Percentiles rank a stretch among this genome's conserved stretches.
Conservation (phyloP, 2,329 filamentous ascomycete genomes). For the Fusarium nygamai region DNA sequence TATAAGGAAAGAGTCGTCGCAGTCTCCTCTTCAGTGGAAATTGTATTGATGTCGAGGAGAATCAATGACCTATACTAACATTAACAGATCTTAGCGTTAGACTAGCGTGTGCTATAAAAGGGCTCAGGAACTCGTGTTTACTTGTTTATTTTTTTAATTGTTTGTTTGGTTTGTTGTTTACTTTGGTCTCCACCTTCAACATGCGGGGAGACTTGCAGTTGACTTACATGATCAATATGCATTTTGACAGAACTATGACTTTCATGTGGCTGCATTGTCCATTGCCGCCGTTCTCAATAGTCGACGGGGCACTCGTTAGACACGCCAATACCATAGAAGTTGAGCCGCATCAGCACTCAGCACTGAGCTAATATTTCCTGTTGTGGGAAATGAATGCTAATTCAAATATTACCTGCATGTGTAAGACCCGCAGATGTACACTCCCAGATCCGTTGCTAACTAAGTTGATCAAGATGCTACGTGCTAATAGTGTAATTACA, state of each 20-base stretch:
- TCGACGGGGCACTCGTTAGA: slow-evolving; percentile 9
- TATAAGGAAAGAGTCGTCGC: background rate
- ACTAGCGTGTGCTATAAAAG: background rate
- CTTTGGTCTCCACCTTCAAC: slow-evolving; percentile 10
- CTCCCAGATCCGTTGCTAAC: slow-evolving; percentile 1
- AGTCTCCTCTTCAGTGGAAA: slow-evolving; percentile 6
- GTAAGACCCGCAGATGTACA: slow-evolving; percentile 17
- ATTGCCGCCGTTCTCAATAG: slow-evolving; percentile 19
- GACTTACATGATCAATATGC: background rate
- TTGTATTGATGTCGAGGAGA: slow-evolving; percentile 6
- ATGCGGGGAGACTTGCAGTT: background rate
- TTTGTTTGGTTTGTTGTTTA: slow-evolving; percentile 18
- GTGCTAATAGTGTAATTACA: background rate
- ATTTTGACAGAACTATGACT: slow-evolving; percentile 1
- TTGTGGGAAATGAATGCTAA: slow-evolving; percentile 7
- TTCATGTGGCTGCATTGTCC: slow-evolving; percentile 11
- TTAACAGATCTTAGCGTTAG: background rate
- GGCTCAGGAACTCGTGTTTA: background rate
- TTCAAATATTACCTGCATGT: slow-evolving; percentile 3
- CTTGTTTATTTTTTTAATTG: slow-evolving; percentile 5
- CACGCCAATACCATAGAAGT: background rate
- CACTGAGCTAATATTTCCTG: background rate
- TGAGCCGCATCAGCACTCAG: slow-evolving; percentile 9
- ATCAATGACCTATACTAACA: background rate
- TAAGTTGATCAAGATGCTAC: background rate